Evolutionary conservation across 1,139 yeast species (phyloP).

Genomic region (Fermentozyma sake): DNA sequence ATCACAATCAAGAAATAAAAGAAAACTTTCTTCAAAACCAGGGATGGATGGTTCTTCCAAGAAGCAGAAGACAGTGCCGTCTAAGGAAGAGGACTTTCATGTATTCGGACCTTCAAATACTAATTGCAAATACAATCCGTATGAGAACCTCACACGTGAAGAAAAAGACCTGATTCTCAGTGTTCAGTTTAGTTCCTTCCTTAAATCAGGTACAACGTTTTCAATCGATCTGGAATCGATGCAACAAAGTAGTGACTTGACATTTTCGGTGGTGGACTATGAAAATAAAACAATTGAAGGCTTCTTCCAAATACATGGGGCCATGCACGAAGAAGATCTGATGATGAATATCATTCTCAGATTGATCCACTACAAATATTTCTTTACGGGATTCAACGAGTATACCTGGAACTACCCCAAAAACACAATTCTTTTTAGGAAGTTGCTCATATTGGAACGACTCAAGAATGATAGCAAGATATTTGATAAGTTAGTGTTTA

Average conservation of each 20-base stretch:
- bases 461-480: conserved; percentile 4
- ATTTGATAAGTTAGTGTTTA: conserved; percentile 1
- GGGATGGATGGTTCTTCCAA: conserved; percentile 1
- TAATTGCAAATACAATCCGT: not conserved
- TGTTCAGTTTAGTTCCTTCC: conserved; percentile 14
- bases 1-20: not conserved
- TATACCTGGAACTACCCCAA: conserved; percentile 3
- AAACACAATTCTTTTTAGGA: conserved; percentile 5
- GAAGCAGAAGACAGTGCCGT: conserved; percentile 1
- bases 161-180: conserved; percentile 20
- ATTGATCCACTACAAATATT: conserved; percentile 5
- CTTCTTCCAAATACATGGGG: conserved; percentile 8
- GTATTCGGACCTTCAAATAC: no score
- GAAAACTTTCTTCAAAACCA: not conserved
- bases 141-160: conserved; percentile 4
- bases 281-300: conserved; percentile 16
- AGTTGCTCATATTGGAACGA: conserved; percentile 7
- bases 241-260: conserved; percentile 11
- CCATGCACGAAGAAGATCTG: not conserved
- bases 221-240: conserved; percentile 6
- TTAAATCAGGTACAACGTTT: conserved; percentile 19
- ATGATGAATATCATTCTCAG: conserved; percentile 2
- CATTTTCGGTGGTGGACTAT: conserved; percentile 19
- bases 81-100: no score
- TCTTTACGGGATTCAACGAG: conserved; percentile 6